Percentiles rank a stretch among this genome's conserved stretches.
phyloP scores from a whole-genome alignment of 768 basidiomycete genomes.

The Mycena latifolia region DNA sequence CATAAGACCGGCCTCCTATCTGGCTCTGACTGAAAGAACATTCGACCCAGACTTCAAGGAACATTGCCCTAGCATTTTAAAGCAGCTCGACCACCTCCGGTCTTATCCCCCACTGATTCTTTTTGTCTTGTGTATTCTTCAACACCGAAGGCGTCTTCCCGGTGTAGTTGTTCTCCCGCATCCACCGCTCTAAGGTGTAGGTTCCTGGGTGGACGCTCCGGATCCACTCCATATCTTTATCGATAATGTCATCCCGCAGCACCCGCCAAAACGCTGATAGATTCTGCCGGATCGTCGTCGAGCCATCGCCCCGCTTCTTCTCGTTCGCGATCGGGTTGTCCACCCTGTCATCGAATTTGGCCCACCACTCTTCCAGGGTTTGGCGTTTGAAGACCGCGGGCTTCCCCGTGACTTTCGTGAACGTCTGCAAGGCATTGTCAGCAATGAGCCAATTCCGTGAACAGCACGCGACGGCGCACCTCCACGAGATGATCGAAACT shows the following conservation, averaged over 20 bases:
- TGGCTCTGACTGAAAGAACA: too few relatives aligned
- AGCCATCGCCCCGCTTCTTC: conserved; percentile 13
- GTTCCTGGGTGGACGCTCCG: conserved; percentile 44
- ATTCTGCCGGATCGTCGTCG: conserved; percentile 40
- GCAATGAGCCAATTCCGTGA: not conserved
- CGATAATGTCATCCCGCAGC: conserved; percentile 47
- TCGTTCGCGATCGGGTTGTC: conserved; percentile 32
- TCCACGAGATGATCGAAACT: conserved; percentile 51
- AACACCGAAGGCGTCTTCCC: conserved; percentile 27
- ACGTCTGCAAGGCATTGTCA: conserved; percentile 25
- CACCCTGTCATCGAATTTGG: conserved; percentile 17
- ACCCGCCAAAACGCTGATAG: conserved; percentile 48
- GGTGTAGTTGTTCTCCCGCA: conserved; percentile 39
- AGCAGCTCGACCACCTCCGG: not conserved
- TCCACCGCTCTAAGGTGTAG: too few relatives aligned
- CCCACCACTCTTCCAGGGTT: conserved; percentile 22
- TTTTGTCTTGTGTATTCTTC: conserved; percentile 24
- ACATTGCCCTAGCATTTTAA: too few relatives aligned
- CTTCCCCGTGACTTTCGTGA: conserved; percentile 27
- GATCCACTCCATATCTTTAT: conserved; percentile 50
- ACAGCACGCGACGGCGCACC: not conserved
- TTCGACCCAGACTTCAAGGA: too few relatives aligned
- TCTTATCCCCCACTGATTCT: not conserved
- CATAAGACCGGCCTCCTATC: too few relatives aligned
- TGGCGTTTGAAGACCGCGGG: conserved; percentile 23